These are phyloP conservation scores for Hippophae tibetana DNA, from an alignment of 306 rosid species.

Conservation along the genomic window DNA sequence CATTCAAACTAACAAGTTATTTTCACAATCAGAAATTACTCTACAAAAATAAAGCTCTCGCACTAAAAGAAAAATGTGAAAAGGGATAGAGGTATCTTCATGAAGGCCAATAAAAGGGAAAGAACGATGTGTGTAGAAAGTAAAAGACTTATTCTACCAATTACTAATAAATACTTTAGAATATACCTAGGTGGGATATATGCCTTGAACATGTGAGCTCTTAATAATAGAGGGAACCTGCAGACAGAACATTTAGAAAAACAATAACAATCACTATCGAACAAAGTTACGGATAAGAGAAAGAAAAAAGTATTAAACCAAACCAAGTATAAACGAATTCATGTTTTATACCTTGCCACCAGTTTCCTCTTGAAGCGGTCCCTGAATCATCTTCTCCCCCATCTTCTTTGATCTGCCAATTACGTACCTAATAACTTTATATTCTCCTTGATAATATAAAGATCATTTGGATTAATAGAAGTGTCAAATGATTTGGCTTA, in stretches of 20 bases:
- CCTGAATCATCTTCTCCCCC: slow-evolving; percentile 67
- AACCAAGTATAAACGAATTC: slow-evolving; percentile 1
- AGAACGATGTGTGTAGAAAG: no score
- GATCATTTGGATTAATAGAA: not conserved
- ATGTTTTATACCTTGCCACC: slow-evolving; percentile 76
- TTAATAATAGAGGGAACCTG: slow-evolving; percentile 79
- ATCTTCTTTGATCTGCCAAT: slow-evolving; percentile 51
- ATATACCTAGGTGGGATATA: slow-evolving; percentile 36
- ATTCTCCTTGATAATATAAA: not conserved
- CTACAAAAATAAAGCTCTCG: no score
- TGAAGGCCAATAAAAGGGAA: no score
- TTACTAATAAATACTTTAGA: not conserved
- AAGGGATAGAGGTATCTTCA: no score
- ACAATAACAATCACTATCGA: no score
- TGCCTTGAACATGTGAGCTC: slow-evolving; percentile 22
- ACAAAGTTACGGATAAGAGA: no score
- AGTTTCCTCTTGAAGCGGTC: slow-evolving; percentile 77
- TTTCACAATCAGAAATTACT: no score
- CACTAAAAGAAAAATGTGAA: no score
- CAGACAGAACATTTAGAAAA: slow-evolving; percentile 10
- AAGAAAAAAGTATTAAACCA: not conserved
- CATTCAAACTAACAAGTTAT: no score
- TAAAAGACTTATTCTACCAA: no score
- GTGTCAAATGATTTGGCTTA: not conserved
- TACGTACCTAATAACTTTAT: not conserved